Percentiles rank a stretch among this genome's conserved stretches.
phyloP scores from a whole-genome alignment of 1,139 yeast species.

The Geotrichum candidum region DNA sequence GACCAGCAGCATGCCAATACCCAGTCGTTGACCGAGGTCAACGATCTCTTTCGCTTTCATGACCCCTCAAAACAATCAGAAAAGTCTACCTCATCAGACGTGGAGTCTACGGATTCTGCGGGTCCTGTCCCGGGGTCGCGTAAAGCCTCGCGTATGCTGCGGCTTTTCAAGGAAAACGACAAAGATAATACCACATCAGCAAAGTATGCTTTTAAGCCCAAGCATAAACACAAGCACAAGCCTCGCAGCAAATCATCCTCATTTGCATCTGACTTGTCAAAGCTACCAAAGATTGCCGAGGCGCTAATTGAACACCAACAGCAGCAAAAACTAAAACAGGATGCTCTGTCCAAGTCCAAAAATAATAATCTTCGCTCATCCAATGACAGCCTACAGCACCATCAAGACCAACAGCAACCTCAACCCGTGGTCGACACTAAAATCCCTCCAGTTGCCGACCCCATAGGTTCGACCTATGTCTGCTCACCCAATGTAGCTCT shows the following conservation, averaged over 20 bases:
- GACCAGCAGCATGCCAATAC: background rate
- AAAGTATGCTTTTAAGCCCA: background rate
- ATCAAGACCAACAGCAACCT: background rate
- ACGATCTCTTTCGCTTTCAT: background rate
- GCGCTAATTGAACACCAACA: background rate
- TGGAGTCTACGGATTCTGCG: background rate
- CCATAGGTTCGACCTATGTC: background rate
- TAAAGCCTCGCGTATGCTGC: constrained; percentile 48
- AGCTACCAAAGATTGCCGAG: constrained; percentile 3
- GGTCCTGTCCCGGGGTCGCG: constrained; percentile 34
- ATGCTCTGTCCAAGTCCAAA: background rate
- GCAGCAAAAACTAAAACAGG: background rate
- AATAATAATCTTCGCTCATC: background rate
- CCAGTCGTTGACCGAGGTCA: background rate
- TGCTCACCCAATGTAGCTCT: background rate
- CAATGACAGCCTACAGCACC: background rate
- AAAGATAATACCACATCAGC: constrained; percentile 1
- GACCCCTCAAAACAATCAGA: background rate
- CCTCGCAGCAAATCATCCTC: background rate
- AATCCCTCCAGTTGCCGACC: background rate
- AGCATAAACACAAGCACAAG: background rate
- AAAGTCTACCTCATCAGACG: background rate
- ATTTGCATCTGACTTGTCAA: constrained; percentile 1
- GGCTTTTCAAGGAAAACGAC: constrained; percentile 42
- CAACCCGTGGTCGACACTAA: background rate